Evolutionary conservation across 345 rosid species (phyloP), one percentile per base, ranked within the genome.

Genomic region (Salix dunnii): DNA sequence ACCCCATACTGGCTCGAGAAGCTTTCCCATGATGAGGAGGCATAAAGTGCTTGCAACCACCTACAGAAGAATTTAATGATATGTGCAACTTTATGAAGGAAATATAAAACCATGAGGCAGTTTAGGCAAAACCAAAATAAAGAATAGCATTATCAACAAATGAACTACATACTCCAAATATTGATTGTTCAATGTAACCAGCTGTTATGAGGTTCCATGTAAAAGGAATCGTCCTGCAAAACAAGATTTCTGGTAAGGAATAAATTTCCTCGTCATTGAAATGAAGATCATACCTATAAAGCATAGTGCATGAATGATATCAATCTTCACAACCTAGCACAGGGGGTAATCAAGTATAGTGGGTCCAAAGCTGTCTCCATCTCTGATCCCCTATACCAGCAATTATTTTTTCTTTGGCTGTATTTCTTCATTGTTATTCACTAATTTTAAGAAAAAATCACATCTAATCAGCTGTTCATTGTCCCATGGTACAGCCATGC

Each of bases 1-100:
- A 81, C 99, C 99, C 99, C 98, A 92, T 10, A 96, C 87, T 28
- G 97, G 98, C 79, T 96, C 99, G 66, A 96, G 92, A 79, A 96
- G 83, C 88, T 91, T 96, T 74, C 99, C 99, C 92, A 91, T 84
- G 79, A 89, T 82, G 74, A 93, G 97, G 78, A 96, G 97, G 81
- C 96, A 90, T 74, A 92, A 72, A 27, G 88, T 85, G 82, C 92
- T 91, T 79, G 84, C 76, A 76, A 92, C 87, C 76, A 89, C 88
- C 98, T 93, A 83, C 68, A 71, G 78, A 79, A 70, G 70, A n/a
- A 35, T 40, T 40, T 42, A 73, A 38, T 33, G 68, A 80, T 49
- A 49, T 74, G 79, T 33, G 72, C 27, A 14, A 48, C 30, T 79
- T 76, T 71, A 28, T 33, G 48, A 35, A 68, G 68, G 38, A 49